Percentiles rank a stretch among this genome's conserved stretches.
phyloP scores from a whole-genome alignment of 148 eudicot genomes.

The Amaranthus palmeri region DNA sequence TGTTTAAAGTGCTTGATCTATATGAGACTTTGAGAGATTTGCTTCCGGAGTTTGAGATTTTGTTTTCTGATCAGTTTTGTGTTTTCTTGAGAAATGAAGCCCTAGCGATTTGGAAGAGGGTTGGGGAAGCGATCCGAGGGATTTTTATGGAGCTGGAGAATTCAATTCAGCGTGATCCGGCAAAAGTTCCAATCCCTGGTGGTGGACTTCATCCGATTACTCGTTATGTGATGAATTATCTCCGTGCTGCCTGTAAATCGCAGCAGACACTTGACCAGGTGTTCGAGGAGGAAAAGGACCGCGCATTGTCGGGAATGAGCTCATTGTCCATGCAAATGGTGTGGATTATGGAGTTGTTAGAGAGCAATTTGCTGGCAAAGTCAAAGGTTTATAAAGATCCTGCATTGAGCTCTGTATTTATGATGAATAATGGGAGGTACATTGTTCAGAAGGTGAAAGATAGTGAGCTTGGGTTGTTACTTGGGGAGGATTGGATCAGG shows the following conservation, averaged over 20 bases:
- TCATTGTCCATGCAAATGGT: slow-evolving; percentile 72
- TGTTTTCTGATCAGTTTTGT: slow-evolving; percentile 80
- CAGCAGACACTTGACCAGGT: slow-evolving; percentile 67
- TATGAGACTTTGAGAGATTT: slow-evolving; percentile 78
- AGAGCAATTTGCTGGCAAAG: slow-evolving; percentile 84
- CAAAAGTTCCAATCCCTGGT: slow-evolving; percentile 69
- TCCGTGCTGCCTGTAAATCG: slow-evolving; percentile 80
- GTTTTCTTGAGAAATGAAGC: slow-evolving; percentile 65
- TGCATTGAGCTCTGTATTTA: slow-evolving; percentile 67
- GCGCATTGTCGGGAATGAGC: slow-evolving; percentile 25
- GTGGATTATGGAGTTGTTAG: slow-evolving; percentile 88
- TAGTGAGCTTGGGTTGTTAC: slow-evolving; percentile 63
- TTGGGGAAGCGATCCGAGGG: slow-evolving; percentile 76
- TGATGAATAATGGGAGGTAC: slow-evolving; percentile 96
- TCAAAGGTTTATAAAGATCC: slow-evolving; percentile 70
- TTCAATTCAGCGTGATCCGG: slow-evolving; percentile 84
- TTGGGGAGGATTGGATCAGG: slow-evolving; percentile 89
- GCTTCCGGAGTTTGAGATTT: slow-evolving; percentile 69
- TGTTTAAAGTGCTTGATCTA: slow-evolving; percentile 80
- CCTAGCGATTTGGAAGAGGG: slow-evolving; percentile 58
- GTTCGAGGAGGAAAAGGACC: slow-evolving; percentile 54
- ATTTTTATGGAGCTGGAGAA: slow-evolving; percentile 94
- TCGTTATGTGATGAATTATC: slow-evolving; percentile 87
- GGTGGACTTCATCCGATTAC: slow-evolving; percentile 93
- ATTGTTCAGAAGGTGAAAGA: slow-evolving; percentile 83